A percentile compares a stretch with the other conserved stretches of the same genome.
Conservation (phyloP, 2,329 filamentous ascomycete species). For the Chaetomium strumarium region DNA sequence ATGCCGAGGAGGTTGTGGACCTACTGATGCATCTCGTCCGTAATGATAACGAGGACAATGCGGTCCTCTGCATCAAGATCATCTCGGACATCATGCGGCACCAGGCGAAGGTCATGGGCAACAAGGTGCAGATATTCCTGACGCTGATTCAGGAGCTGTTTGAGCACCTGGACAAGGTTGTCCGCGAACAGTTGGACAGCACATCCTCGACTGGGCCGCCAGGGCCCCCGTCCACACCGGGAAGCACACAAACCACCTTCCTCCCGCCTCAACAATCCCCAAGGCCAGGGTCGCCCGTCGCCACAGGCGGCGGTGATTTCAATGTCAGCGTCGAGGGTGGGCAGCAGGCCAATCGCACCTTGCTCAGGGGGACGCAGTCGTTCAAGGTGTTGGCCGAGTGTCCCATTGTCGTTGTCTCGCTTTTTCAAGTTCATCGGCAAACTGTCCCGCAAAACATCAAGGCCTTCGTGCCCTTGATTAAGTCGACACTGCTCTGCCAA, state of each 20-base stretch:
- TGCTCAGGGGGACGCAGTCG: conserved; percentile 93
- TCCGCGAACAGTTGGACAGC: conserved; percentile 90
- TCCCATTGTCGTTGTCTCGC: conserved; percentile 96
- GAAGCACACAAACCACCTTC: conserved; percentile 62
- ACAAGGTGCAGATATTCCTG: conserved; percentile 83
- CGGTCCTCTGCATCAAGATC: conserved; percentile 95
- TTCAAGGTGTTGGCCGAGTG: conserved; percentile 98
- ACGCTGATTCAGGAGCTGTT: conserved; percentile 94
- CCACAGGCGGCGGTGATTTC: conserved; percentile 67
- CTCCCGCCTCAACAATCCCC: conserved; percentile 59
- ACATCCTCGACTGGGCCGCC: conserved; percentile 47
- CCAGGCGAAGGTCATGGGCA: conserved; percentile 71
- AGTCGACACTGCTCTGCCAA: conserved; percentile 79
- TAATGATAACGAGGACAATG: conserved; percentile 97
- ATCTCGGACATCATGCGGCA: conserved; percentile 95
- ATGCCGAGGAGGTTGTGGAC: conserved; percentile 83
- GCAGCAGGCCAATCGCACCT: conserved; percentile 68
- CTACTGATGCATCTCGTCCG: conserved; percentile 82
- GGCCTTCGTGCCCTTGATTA: conserved; percentile 89
- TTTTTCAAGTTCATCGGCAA: conserved; percentile 86
- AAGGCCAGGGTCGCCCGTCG: conserved; percentile 81
- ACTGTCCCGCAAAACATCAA: conserved; percentile 81
- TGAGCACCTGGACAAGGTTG: conserved; percentile 86
- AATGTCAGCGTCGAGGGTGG: conserved; percentile 63
- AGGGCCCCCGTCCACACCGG: conserved; percentile 60